Evolutionary conservation across 176 grass and related monocot genomes (phyloP).

Genomic region (Ensete glaucum): DNA sequence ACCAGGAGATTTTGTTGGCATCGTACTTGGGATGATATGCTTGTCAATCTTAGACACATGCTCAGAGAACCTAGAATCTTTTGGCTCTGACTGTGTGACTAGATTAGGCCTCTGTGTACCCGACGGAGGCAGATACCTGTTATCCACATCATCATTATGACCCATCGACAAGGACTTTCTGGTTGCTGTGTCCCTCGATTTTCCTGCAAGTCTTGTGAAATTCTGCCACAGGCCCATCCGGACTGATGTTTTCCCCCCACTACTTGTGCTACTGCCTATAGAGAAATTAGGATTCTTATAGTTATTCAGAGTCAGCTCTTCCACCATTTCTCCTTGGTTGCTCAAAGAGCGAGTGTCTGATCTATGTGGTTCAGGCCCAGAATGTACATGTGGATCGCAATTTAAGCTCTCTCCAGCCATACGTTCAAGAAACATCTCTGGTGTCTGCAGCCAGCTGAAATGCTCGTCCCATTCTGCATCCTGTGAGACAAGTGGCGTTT

Average conservation of each 20-base stretch:
- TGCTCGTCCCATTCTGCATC: constrained; percentile 68
- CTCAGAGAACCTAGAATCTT: constrained; percentile 21
- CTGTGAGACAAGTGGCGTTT: constrained; percentile 22
- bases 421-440: constrained; percentile 20
- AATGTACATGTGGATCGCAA: constrained; percentile 16
- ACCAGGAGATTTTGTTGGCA: constrained; percentile 34
- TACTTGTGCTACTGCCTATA: constrained; percentile 42
- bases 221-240: constrained; percentile 75
- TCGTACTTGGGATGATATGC: constrained; percentile 28
- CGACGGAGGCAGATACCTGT: constrained; percentile 31
- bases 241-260: constrained; percentile 34
- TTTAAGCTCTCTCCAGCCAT: constrained; percentile 21
- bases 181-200: constrained; percentile 21
- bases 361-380: constrained; percentile 28
- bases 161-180: constrained; percentile 13
- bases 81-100: constrained; percentile 11
- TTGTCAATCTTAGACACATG: constrained; percentile 29
- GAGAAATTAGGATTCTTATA: constrained; percentile 40
- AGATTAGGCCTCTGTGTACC: constrained; percentile 25
- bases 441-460: constrained; percentile 46
- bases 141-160: constrained; percentile 25
- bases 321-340: constrained; percentile 46
- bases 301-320: constrained; percentile 78
- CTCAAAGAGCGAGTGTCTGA: constrained; percentile 25
- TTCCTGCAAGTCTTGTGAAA: constrained; percentile 49